These are phyloP conservation scores for Chaetoscypha palmicola DNA, from an alignment of 2,329 filamentous ascomycete genomes.

Conservation along the genomic window DNA sequence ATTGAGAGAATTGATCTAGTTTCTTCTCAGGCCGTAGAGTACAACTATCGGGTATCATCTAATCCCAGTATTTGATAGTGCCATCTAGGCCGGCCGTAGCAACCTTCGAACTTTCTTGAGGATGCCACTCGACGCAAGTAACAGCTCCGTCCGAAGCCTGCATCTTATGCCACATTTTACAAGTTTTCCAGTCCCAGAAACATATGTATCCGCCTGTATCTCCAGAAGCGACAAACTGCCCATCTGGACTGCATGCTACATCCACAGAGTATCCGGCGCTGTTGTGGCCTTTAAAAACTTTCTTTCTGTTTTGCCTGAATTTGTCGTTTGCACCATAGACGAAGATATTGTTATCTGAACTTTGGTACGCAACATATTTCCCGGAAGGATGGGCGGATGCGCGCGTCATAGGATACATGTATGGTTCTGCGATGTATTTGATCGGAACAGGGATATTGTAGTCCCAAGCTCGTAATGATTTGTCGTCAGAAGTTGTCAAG, in stretches of 20 bases:
- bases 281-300: constrained; percentile 92
- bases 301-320: constrained; percentile 96
- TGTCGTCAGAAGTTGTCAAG: constrained; percentile 97
- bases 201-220: constrained; percentile 85
- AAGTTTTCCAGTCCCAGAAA: constrained; percentile 99
- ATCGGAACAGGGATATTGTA: constrained; percentile 98
- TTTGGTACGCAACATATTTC: constrained; percentile 92
- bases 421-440: constrained; percentile 94
- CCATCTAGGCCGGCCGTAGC: constrained; percentile 86
- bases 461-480: constrained; percentile 93
- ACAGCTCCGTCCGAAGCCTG: constrained; percentile 75
- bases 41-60: constrained; percentile 21
- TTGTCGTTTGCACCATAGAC: constrained; percentile 93
- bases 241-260: constrained; percentile 80
- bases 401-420: constrained; percentile 95
- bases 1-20: no score
- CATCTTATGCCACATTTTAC: constrained; percentile 98
- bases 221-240: constrained; percentile 81
- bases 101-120: constrained; percentile 94
- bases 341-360: constrained; percentile 90
- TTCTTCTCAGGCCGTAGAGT: no score
- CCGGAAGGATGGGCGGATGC: constrained; percentile 78
- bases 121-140: constrained; percentile 89
- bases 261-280: constrained; percentile 92
- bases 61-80: constrained; percentile 90